Conservation (phyloP, 1,284 basidiomycete species). For the Phellinidium pouzarii region DNA sequence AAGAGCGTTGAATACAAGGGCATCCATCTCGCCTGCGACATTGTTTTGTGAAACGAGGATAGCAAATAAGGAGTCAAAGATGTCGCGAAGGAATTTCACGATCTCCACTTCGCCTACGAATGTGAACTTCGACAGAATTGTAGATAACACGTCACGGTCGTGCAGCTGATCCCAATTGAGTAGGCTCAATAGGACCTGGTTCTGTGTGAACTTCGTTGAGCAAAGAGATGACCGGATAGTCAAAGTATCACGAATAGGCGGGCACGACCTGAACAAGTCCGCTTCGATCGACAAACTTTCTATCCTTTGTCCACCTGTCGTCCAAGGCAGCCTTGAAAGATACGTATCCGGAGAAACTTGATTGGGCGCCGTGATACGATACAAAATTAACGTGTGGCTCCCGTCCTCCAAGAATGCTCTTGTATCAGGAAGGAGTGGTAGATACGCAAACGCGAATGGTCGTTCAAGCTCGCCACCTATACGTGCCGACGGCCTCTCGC, state of each 20-base stretch:
- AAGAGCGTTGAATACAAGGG: conserved; percentile 84
- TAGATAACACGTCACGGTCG: conserved; percentile 63
- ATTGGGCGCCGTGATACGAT: conserved; percentile 65
- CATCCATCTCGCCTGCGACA: conserved; percentile 73
- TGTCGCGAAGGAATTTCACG: conserved; percentile 88
- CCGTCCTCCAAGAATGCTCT: conserved; percentile 88
- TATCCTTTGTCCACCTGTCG: conserved; percentile 45
- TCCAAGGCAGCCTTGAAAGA: conserved; percentile 56
- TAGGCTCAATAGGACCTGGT: conserved; percentile 76
- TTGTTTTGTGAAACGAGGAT: conserved; percentile 78
- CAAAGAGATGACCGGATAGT: conserved; percentile 85
- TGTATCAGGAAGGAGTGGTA: conserved; percentile 79
- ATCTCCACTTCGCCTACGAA: conserved; percentile 93
- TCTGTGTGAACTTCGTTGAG: conserved; percentile 91
- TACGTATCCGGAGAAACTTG: conserved; percentile 66
- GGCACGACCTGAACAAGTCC: conserved; percentile 59
- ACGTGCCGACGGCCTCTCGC: conserved; percentile 40
- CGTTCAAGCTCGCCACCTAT: conserved; percentile 45
- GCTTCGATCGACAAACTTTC: conserved; percentile 56
- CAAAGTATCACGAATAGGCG: conserved; percentile 72
- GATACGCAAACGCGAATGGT: conserved; percentile 89
- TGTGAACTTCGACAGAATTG: conserved; percentile 79
- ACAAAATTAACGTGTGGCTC: conserved; percentile 78
- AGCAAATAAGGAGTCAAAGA: conserved; percentile 91
- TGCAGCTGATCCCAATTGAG: conserved; percentile 76